These are phyloP conservation scores for Linnemannia zychae DNA, from an alignment of 192 early-diverging fungal genomes.

Conservation along the genomic window DNA sequence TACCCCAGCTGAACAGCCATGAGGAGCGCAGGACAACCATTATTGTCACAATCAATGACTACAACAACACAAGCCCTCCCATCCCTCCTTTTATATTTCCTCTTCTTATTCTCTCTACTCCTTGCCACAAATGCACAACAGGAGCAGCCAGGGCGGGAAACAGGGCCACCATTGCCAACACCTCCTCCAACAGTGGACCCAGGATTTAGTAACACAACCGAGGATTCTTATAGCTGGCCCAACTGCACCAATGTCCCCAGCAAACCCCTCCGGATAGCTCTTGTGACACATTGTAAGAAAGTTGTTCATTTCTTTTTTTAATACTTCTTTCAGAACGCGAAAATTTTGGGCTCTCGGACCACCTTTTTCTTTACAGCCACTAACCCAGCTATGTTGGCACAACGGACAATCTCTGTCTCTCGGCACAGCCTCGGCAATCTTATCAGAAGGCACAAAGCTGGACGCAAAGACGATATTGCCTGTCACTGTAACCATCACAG, in stretches of 20 bases:
- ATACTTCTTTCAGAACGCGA: not conserved
- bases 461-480: slow-evolving; percentile 22
- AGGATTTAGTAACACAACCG: slow-evolving; percentile 7
- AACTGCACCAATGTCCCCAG: slow-evolving; percentile 11
- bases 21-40: not conserved
- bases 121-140: not conserved
- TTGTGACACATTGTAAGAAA: slow-evolving; percentile 32
- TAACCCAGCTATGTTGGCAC: not conserved
- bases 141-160: not conserved
- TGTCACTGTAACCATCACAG: not conserved
- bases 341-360: slow-evolving; percentile 2
- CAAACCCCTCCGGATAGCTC: slow-evolving; percentile 18
- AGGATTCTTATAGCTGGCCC: not conserved
- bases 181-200: not conserved
- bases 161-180: not conserved
- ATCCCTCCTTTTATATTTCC: not conserved
- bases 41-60: not conserved
- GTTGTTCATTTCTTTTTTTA: not conserved
- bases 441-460: not conserved
- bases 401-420: not conserved
- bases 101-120: not conserved
- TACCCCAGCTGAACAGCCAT: not conserved
- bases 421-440: not conserved
- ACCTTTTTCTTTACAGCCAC: not conserved
- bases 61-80: not conserved